Evolutionary conservation across 1,284 basidiomycete species (phyloP), one percentile per base, ranked within the genome.

Genomic region (Polyporus tsugae): DNA sequence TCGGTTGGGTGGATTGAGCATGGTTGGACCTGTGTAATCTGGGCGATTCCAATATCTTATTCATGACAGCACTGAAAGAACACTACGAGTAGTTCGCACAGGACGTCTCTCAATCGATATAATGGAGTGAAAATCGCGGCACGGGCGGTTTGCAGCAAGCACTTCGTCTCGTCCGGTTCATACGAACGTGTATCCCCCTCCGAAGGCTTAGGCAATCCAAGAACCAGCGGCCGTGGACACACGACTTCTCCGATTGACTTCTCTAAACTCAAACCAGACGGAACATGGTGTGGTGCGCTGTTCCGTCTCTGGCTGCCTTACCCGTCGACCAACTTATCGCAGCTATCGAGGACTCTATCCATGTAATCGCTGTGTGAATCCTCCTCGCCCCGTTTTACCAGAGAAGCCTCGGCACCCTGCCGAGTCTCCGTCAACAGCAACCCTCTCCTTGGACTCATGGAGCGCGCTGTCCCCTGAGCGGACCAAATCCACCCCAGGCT

Each of bases 331-430:
- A 59, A n/a, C 11, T 22, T 52, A 52, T 52, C 49, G 19, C 29
- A 29, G 49, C 35, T 25, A 59, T 25, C 38, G 11, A 36, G 33
- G 19, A 15, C 55, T 13, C 36, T 22, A 59, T 13, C 57, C n/a
- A 13, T 10, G 38, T 22, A 38, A 59, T 25, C 19, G 9, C 19
- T 52, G 49, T 52, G 60, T 46, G 60, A 61, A 25, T 22, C 29
- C 36, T 11, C 39, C 35, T 60, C 39, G 57, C 36, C 71, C 63
- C 33, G 9, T 63, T 61, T 62, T 46, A 63, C 60, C 61, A 10
- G 3, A 63, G 71, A 70, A 70, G 69, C 65, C 49, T 60, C 65
- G 71, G 63, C 57, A 64, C 63, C 29, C 38, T 44, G 59, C 67
- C 63, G 58, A 46, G 44, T 36, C 17, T 33, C 57, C 64, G 64